phyloP scores from a whole-genome alignment of 1,284 basidiomycete species.

The Mycena sp. region DNA sequence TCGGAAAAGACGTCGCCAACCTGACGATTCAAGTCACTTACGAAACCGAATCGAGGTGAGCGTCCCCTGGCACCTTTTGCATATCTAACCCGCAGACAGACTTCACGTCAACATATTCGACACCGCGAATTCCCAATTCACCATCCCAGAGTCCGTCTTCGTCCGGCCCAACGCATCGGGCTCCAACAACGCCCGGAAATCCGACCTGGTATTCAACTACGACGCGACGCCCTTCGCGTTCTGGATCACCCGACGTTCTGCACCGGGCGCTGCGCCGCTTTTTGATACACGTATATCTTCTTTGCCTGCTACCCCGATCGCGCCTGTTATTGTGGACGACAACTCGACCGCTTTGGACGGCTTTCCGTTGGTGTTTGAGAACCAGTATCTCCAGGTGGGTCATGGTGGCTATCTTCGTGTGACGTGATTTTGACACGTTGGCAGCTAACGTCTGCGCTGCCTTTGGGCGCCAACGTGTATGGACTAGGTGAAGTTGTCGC shows the following conservation, averaged over 20 bases:
- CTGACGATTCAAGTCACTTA: constrained; percentile 71
- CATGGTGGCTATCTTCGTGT: background rate
- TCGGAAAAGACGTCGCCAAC: constrained; percentile 70
- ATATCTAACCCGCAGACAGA: constrained; percentile 44
- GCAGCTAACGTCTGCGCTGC: constrained; percentile 71
- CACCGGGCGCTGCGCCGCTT: constrained; percentile 64
- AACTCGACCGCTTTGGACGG: constrained; percentile 58
- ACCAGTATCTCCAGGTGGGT: constrained; percentile 51
- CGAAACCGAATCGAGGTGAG: constrained; percentile 17
- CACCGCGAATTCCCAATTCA: constrained; percentile 70
- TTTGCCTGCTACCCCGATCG: constrained; percentile 63
- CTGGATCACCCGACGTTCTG: constrained; percentile 77
- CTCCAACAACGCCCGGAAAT: constrained; percentile 47
- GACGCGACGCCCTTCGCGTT: constrained; percentile 75
- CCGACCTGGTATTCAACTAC: constrained; percentile 76
- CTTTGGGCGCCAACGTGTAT: constrained; percentile 76
- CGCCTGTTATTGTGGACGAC: constrained; percentile 53
- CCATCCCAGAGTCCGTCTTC: constrained; percentile 70
- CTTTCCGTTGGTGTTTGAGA: constrained; percentile 72
- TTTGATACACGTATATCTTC: constrained; percentile 78
- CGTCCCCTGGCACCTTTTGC: constrained; percentile 10
- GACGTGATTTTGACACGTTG: background rate
- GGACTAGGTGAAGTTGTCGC: constrained; percentile 81
- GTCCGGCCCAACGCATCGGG: constrained; percentile 52
- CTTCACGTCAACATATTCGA: constrained; percentile 84